A percentile compares a stretch with the other conserved stretches of the same genome.
Evolutionary conservation across 1,284 basidiomycete genomes (phyloP).

Genomic region (Puccinia coronata): DNA sequence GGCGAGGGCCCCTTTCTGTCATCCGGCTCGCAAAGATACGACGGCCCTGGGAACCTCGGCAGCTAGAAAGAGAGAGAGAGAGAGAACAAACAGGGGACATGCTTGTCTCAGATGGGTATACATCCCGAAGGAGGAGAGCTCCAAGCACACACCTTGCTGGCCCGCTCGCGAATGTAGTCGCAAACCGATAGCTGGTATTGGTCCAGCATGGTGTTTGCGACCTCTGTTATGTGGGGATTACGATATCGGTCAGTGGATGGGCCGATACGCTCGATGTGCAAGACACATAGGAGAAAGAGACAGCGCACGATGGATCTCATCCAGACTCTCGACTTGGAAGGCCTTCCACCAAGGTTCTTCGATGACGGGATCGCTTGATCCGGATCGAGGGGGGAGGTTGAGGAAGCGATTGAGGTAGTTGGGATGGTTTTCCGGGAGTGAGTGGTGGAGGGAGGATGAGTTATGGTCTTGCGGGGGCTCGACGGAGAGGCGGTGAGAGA

Average conservation of each 20-base stretch:
- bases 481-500: conserved; percentile 36
- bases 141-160: conserved; percentile 27
- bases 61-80: neutral
- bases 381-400: neutral
- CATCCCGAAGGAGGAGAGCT: no score
- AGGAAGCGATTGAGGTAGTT: conserved; percentile 6
- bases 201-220: conserved; percentile 38
- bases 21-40: neutral
- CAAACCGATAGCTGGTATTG: conserved; percentile 29
- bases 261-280: no score
- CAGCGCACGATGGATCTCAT: conserved; percentile 28
- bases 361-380: neutral
- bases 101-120: neutral
- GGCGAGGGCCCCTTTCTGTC: neutral
- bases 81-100: neutral
- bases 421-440: neutral
- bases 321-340: conserved; percentile 29
- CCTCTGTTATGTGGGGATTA: conserved; percentile 8
- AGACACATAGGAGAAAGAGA: no score
- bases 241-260: neutral
- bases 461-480: neutral
- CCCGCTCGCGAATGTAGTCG: conserved; percentile 27
- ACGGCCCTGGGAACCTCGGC: conserved; percentile 6
- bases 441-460: neutral
- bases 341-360: conserved; percentile 40